These are phyloP conservation scores for Daldinia decipiens DNA, from an alignment of 495 filamentous ascomycete species.

Conservation along the genomic window DNA sequence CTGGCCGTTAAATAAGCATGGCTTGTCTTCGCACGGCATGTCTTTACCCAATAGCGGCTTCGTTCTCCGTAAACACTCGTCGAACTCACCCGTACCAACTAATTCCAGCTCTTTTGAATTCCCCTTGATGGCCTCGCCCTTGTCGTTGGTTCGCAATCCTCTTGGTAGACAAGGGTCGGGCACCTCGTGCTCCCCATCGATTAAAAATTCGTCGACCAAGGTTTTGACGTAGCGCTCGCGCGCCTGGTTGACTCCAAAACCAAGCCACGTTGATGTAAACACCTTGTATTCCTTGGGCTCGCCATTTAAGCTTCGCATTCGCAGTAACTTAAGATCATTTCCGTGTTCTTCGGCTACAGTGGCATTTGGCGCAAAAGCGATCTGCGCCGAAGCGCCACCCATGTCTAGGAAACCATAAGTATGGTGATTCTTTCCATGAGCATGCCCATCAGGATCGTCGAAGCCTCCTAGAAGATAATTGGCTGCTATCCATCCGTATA, in stretches of 20 bases:
- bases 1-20: constrained; percentile 87
- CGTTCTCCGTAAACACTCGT: constrained; percentile 83
- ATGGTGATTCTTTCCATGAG: constrained; percentile 84
- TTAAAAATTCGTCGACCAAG: constrained; percentile 68
- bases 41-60: constrained; percentile 92
- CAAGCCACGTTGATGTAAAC: constrained; percentile 96
- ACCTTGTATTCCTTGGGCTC: constrained; percentile 80
- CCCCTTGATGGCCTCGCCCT: constrained; percentile 61
- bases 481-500: constrained; percentile 99
- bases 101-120: constrained; percentile 56
- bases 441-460: constrained; percentile 76
- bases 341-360: constrained; percentile 92
- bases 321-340: constrained; percentile 85
- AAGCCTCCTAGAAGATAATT: constrained; percentile 97
- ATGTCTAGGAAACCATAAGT: constrained; percentile 99
- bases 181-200: constrained; percentile 67
- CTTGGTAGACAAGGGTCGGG: constrained; percentile 92
- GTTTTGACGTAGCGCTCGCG: constrained; percentile 80
- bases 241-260: constrained; percentile 94
- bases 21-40: constrained; percentile 80
- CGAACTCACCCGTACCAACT: constrained; percentile 84
- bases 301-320: constrained; percentile 84
- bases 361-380: constrained; percentile 93
- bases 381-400: constrained; percentile 97
- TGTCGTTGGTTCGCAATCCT: constrained; percentile 74